Evolutionary conservation across 23 red algal species (phyloP).

Genomic region (Gracilaria gracilis): DNA sequence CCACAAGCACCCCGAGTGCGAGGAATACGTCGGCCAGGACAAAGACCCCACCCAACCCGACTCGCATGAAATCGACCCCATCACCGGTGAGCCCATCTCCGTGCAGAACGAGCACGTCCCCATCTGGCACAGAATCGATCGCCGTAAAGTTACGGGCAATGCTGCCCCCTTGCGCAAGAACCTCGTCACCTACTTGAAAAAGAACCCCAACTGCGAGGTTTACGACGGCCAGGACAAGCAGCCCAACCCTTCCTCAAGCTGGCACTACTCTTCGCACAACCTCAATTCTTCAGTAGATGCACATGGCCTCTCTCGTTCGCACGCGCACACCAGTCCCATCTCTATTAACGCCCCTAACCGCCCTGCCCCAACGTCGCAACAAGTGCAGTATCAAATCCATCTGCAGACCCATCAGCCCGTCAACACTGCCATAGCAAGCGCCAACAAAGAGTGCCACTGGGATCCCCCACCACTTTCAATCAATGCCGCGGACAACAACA

Average conservation of each 20-base stretch:
- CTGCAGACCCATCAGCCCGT: constrained; percentile 12
- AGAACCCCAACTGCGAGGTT: constrained; percentile 91
- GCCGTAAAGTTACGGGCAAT: constrained; percentile 94
- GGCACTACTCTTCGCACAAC: not conserved
- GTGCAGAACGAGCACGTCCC: constrained; percentile 84
- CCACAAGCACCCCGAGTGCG: constrained; percentile 84
- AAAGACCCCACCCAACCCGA: constrained; percentile 48
- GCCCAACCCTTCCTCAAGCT: not conserved
- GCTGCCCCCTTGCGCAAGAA: constrained; percentile 95
- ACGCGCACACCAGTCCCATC: not conserved
- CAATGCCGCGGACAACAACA: not conserved
- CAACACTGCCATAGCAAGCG: not conserved
- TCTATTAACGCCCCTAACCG: constrained; percentile 1
- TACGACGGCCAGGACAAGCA: constrained; percentile 89
- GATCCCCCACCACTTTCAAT: not conserved
- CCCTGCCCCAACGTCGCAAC: not conserved
- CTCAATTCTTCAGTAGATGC: constrained; percentile 11
- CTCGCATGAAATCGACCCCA: constrained; percentile 53
- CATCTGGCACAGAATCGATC: constrained; percentile 89
- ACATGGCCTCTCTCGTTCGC: not conserved
- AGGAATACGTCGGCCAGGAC: constrained; percentile 94
- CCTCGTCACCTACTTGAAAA: constrained; percentile 80
- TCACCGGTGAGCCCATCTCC: constrained; percentile 43
- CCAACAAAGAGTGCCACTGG: not conserved
- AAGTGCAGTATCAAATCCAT: not conserved